Base-by-base conservation (phyloP, 257 asterid species). In the Lantana camara region DNA sequence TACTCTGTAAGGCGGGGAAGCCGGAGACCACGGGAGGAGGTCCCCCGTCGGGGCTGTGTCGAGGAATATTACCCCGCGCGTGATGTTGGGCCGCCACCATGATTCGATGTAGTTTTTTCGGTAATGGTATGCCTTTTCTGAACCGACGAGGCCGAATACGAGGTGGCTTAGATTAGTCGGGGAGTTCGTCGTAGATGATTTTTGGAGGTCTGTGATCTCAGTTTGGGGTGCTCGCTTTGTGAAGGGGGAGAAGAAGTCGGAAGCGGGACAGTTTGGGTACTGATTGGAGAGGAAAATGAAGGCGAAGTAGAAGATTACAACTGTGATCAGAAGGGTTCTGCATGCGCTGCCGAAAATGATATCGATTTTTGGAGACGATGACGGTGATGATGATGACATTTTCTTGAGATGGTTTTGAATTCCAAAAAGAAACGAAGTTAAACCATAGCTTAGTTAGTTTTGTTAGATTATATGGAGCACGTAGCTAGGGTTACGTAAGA, bases 121-220 rank as follows among this genome's bases (percentile, higher is more conserved):
- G 17, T 73, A 60, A 19, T 67, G 71, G 80, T 82, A 83, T 0
- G 80, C 80, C 21, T 54, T 35, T 19, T 72, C 86, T 0, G 84
- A 83, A 10, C 86, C 86, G 2, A 80, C 80, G 0, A 83, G 82
- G 42, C 89, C 83, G 54, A 82, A 74, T 1, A 72, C 76, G 19
- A 83, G 80, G 73, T 83, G 83, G 54, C 64, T 58, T 7, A 79
- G 68, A 30, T 65, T 77, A 1, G 83, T 77, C 0, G 74, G 71
- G 10, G 77, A 20, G 30, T n/a, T n/a, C n/a, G 19, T 4, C 12
- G 40, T 2, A 20, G 30, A 8, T 37, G 16, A 1, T 41, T 17
- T 14, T 17, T 8, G 10, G 51, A 0, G 16, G 7, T 45, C 10
- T 44, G 38, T 11, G 62, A 15, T 23, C 63, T 27, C 22, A 24